Conservation (phyloP, 129 eudicot genomes). For the Apium graveolens region DNA sequence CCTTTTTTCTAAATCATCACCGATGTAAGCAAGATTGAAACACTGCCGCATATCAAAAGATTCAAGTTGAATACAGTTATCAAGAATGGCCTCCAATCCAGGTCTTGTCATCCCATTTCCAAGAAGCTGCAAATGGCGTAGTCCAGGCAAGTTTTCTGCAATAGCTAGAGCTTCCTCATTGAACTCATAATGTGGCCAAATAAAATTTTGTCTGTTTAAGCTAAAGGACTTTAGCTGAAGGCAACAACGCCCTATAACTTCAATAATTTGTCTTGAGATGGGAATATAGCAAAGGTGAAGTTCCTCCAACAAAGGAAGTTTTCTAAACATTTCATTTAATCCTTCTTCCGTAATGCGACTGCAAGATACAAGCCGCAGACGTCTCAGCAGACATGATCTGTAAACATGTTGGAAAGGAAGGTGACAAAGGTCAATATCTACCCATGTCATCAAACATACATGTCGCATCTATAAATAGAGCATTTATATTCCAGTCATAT, state of each 20-base stretch:
- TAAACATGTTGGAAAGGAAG: slow-evolving; percentile 12
- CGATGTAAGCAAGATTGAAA: slow-evolving; percentile 31
- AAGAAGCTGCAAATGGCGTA: slow-evolving; percentile 49
- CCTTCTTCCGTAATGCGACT: slow-evolving; percentile 18
- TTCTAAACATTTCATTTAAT: slow-evolving; percentile 25
- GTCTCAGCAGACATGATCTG: slow-evolving; percentile 43
- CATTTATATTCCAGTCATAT: too few species aligned
- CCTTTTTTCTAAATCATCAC: slow-evolving; percentile 33
- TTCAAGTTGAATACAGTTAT: slow-evolving; percentile 47
- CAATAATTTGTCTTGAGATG: slow-evolving; percentile 20
- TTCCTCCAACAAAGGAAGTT: slow-evolving; percentile 44
- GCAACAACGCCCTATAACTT: slow-evolving; percentile 30
- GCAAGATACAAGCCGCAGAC: slow-evolving; percentile 37
- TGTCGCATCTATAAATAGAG: too few species aligned
- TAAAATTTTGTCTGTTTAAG: slow-evolving; percentile 23
- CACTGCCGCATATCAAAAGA: slow-evolving; percentile 70
- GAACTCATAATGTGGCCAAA: slow-evolving; percentile 17
- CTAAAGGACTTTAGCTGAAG: slow-evolving; percentile 46
- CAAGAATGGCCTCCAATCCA: slow-evolving; percentile 56
- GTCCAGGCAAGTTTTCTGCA: slow-evolving; percentile 47
- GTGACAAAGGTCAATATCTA: not conserved
- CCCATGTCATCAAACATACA: not conserved
- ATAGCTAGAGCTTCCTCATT: slow-evolving; percentile 51
- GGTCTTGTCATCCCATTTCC: slow-evolving; percentile 52
- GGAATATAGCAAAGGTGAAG: slow-evolving; percentile 33